Percentiles rank a stretch among this genome's conserved stretches.
These are phyloP conservation scores for Candida dendrica DNA, from an alignment of 805 yeast species.

Conservation along the genomic window DNA sequence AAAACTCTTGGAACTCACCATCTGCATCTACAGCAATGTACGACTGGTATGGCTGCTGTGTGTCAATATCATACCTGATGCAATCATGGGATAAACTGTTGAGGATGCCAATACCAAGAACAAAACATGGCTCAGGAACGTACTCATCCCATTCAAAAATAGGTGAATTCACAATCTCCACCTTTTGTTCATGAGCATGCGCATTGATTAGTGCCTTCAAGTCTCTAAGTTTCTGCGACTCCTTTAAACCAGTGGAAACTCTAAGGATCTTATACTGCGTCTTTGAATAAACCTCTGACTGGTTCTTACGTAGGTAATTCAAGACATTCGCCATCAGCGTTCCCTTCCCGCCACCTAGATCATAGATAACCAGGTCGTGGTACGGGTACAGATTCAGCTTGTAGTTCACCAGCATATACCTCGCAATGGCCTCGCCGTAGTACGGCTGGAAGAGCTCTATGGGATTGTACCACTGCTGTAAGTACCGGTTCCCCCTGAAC, in stretches of 20 bases:
- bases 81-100: constrained; percentile 83
- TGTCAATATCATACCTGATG: constrained; percentile 61
- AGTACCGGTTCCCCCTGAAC: constrained; percentile 32
- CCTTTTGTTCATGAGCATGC: constrained; percentile 44
- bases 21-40: constrained; percentile 64
- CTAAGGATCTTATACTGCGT: constrained; percentile 41
- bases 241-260: constrained; percentile 20
- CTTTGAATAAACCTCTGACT: constrained; percentile 67
- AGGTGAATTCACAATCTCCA: constrained; percentile 65
- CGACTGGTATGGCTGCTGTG: constrained; percentile 69
- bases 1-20: constrained; percentile 73
- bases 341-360: constrained; percentile 89
- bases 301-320: constrained; percentile 50
- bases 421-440: constrained; percentile 81
- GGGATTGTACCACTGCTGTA: constrained; percentile 87
- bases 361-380: constrained; percentile 68
- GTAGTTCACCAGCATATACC: constrained; percentile 67
- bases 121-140: constrained; percentile 62
- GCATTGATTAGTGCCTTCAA: constrained; percentile 8
- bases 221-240: constrained; percentile 3
- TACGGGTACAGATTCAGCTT: constrained; percentile 63
- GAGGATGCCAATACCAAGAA: constrained; percentile 75
- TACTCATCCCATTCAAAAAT: constrained; percentile 64
- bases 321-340: constrained; percentile 73
- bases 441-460: constrained; percentile 79